Evolutionary conservation across 768 basidiomycete genomes (phyloP).

Genomic region (Xerocomus brunneocitrinus): DNA sequence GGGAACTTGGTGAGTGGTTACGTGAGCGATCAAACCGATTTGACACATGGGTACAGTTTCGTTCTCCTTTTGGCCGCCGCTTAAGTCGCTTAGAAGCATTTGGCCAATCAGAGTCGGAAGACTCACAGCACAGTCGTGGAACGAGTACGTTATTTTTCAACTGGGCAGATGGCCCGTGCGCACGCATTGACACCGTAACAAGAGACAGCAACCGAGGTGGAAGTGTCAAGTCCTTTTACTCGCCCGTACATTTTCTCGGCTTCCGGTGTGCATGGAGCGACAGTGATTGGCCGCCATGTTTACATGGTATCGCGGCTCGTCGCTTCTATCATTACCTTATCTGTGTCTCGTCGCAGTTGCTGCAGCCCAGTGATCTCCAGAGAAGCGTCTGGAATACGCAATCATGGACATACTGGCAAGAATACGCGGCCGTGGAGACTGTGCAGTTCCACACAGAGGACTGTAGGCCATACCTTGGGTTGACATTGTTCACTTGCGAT

Average conservation of each 20-base stretch:
- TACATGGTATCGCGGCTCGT: conserved; percentile 5
- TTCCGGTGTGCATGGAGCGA: conserved; percentile 1
- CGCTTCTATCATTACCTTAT: no score
- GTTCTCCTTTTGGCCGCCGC: no score
- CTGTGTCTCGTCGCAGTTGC: background rate
- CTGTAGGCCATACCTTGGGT: background rate
- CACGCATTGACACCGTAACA: conserved; percentile 1
- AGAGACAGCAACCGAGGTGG: background rate
- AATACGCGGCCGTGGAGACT: background rate
- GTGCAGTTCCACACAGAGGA: background rate
- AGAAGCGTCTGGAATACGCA: conserved; percentile 8
- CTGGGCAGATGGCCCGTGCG: background rate
- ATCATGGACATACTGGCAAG: conserved; percentile 9
- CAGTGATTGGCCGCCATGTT: conserved; percentile 12
- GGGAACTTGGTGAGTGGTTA: background rate
- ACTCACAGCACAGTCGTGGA: no score
- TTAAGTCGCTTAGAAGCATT: no score
- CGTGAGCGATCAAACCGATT: background rate
- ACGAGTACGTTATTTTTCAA: no score
- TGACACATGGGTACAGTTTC: no score
- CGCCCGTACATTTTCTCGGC: background rate
- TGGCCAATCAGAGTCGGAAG: no score
- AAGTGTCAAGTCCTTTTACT: background rate
- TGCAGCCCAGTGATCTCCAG: background rate
- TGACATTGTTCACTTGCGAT: background rate